Percentiles rank a stretch among this genome's conserved stretches.
These are phyloP conservation scores for Pseudogymnoascus sp. DNA, from an alignment of 2,329 filamentous ascomycete species.

Conservation along the genomic window DNA sequence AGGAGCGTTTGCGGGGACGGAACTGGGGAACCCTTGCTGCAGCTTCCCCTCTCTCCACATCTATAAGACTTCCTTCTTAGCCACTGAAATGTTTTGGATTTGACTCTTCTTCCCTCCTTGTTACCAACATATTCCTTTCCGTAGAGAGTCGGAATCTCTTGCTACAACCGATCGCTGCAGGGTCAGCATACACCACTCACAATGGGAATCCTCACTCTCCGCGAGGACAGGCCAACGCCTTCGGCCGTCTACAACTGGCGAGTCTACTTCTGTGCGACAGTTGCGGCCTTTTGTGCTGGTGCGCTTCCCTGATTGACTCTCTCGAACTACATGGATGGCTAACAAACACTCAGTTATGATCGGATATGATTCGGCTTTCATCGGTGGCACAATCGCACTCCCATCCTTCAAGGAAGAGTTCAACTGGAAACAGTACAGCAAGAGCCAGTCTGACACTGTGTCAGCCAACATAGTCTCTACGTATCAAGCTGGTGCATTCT, in stretches of 20 bases:
- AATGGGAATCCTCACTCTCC: conserved; percentile 40
- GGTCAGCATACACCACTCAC: conserved; percentile 11
- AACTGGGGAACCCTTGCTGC: conserved; percentile 7
- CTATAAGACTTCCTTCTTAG: not conserved
- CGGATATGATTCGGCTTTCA: conserved; percentile 60
- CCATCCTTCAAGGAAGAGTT: conserved; percentile 65
- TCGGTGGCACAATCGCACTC: conserved; percentile 66
- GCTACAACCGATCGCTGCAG: not conserved
- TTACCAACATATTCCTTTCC: not conserved
- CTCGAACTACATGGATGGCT: not conserved
- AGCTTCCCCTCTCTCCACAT: not conserved
- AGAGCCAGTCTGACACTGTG: conserved; percentile 46
- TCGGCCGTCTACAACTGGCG: conserved; percentile 53
- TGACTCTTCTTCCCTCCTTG: not conserved
- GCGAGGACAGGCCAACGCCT: conserved; percentile 50
- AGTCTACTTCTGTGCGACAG: conserved; percentile 45
- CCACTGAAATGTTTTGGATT: conserved; percentile 8
- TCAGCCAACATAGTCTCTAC: conserved; percentile 72
- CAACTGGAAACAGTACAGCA: conserved; percentile 43
- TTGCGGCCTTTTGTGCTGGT: conserved; percentile 49
- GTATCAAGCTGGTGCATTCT: conserved; percentile 79
- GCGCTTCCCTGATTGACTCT: conserved; percentile 42
- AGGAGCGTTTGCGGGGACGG: conserved; percentile 6
- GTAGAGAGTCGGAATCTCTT: not conserved
- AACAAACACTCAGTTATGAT: not conserved